Evolutionary conservation across 345 rosid genomes (phyloP).

Genomic region (Eucalyptus globulus): DNA sequence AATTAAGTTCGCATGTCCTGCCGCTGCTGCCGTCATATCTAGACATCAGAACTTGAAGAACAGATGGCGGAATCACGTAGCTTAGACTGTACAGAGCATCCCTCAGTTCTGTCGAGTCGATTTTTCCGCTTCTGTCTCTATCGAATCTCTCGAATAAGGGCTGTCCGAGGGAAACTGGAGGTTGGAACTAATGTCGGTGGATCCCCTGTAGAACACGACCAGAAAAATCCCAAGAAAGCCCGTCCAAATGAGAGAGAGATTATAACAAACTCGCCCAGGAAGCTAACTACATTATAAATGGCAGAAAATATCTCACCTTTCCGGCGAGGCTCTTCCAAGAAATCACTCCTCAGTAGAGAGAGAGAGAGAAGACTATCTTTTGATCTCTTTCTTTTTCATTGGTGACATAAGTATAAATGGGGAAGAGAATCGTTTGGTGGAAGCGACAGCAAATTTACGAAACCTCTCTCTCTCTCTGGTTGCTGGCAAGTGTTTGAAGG

Average conservation of each 20-base stretch:
- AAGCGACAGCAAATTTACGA: no score
- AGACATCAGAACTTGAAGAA: conserved; percentile 38
- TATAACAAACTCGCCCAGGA: neutral
- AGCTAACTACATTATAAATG: no score
- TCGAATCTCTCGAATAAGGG: conserved; percentile 41
- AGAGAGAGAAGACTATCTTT: neutral
- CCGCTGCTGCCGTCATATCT: conserved; percentile 43
- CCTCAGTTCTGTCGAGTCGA: conserved; percentile 38
- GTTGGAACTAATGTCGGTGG: neutral
- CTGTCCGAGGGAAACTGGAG: neutral
- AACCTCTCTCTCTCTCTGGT: no score
- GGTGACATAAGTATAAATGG: neutral
- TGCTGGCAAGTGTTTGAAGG: no score
- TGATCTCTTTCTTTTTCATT: neutral
- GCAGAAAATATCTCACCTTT: neutral
- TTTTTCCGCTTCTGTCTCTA: conserved; percentile 56
- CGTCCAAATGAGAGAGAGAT: neutral
- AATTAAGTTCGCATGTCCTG: conserved; percentile 29
- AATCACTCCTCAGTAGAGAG: neutral
- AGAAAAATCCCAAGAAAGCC: neutral
- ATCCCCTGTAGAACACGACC: neutral
- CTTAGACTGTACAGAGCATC: conserved; percentile 59
- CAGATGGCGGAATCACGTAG: conserved; percentile 46
- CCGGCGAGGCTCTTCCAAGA: neutral
- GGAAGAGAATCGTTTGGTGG: no score